Conservation (phyloP, 352 stramenopile genomes). For the Elongisporangium anandrum region DNA sequence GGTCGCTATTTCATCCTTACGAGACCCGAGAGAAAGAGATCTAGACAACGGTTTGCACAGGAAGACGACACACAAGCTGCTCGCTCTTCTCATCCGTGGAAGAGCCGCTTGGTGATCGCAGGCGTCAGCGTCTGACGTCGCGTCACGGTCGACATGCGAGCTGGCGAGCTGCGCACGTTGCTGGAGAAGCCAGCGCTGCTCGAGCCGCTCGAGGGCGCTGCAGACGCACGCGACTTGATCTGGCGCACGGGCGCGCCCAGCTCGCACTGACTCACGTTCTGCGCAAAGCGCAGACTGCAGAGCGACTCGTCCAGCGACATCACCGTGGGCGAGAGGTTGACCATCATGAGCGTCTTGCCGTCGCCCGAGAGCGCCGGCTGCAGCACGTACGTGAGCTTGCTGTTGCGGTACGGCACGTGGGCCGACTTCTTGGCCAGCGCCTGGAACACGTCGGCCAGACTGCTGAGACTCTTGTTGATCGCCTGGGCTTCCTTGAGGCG, state of each 20-base stretch:
- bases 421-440: conserved; percentile 94
- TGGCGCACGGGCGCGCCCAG: conserved; percentile 92
- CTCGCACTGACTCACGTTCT: conserved; percentile 97
- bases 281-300: conserved; percentile 97
- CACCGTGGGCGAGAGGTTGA: conserved; percentile 97
- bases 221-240: conserved; percentile 58
- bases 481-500: conserved; percentile 96
- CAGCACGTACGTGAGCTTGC: conserved; percentile 98
- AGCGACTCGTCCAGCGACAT: conserved; percentile 95
- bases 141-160: conserved; percentile 11
- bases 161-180: conserved; percentile 18
- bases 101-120: background rate
- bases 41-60: background rate
- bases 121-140: conserved; percentile 4
- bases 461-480: conserved; percentile 99
- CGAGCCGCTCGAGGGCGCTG: conserved; percentile 10
- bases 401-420: conserved; percentile 98
- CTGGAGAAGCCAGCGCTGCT: background rate
- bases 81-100: background rate
- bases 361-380: conserved; percentile 98
- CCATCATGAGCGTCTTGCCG: conserved; percentile 99
- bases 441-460: conserved; percentile 98
- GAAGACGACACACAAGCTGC: background rate
- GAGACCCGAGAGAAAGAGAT: background rate
- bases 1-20: too few species aligned